Evolutionary conservation across 495 filamentous ascomycete species (phyloP).

Genomic region (Penicillium pulvis): DNA sequence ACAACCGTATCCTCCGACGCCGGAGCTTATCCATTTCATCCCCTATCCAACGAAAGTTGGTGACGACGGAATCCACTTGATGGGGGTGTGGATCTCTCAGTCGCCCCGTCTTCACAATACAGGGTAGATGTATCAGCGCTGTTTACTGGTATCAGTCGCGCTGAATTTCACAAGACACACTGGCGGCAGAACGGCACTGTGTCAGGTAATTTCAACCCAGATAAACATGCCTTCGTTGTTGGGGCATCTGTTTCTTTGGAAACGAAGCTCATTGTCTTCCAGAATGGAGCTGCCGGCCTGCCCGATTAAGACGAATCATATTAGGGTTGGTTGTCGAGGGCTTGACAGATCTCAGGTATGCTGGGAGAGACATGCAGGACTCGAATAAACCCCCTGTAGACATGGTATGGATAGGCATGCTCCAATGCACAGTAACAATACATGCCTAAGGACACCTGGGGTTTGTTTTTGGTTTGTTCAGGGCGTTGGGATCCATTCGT

Average conservation of each 20-base stretch:
- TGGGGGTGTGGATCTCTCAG: slow-evolving; percentile 18
- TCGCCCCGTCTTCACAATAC: slow-evolving; percentile 16
- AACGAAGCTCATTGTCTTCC: slow-evolving; percentile 4
- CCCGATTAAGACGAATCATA: slow-evolving; percentile 9
- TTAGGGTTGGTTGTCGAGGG: neutral
- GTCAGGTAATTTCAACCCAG: slow-evolving; percentile 15
- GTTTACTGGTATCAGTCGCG: slow-evolving; percentile 14
- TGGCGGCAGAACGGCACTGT: slow-evolving; percentile 12
- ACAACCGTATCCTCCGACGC: slow-evolving; percentile 7
- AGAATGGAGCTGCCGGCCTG: neutral
- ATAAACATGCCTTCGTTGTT: slow-evolving; percentile 1
- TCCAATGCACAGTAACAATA: slow-evolving; percentile 4
- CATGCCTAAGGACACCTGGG: neutral
- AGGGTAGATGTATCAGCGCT: slow-evolving; percentile 15
- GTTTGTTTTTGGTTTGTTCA: slow-evolving; percentile 1
- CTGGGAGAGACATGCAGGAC: neutral
- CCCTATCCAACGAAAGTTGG: slow-evolving; percentile 9
- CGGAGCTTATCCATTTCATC: slow-evolving; percentile 11
- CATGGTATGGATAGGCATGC: neutral
- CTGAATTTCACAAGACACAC: slow-evolving; percentile 21
- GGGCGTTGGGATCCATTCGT: slow-evolving; percentile 7
- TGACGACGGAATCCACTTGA: slow-evolving; percentile 19
- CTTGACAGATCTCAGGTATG: slow-evolving; percentile 2
- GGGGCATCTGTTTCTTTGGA: slow-evolving; percentile 19
- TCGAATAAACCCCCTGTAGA: neutral